These are phyloP conservation scores for Ophiostoma himal-ulmi DNA, from an alignment of 2,329 filamentous ascomycete genomes.

Conservation along the genomic window DNA sequence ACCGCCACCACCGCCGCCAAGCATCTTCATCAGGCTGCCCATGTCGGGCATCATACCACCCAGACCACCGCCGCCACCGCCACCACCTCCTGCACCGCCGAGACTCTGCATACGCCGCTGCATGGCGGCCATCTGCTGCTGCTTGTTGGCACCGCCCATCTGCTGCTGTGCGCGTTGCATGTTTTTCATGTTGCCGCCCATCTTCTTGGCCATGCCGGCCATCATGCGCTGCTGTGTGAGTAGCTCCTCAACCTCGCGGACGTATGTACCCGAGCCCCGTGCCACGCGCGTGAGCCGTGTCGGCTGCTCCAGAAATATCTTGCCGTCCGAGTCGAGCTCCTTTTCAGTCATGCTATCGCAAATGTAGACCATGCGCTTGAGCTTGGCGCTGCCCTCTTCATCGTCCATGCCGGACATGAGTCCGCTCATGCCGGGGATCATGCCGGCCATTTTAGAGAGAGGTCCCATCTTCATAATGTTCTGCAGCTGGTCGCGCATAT, in stretches of 20 bases:
- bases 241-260: slow-evolving; percentile 89
- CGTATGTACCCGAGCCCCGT: slow-evolving; percentile 80
- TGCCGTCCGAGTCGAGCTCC: slow-evolving; percentile 91
- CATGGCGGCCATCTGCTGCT: slow-evolving; percentile 93
- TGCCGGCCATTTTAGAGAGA: slow-evolving; percentile 92
- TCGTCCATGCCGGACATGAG: slow-evolving; percentile 97
- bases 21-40: slow-evolving; percentile 85
- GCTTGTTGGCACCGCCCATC: slow-evolving; percentile 85
- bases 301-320: slow-evolving; percentile 87
- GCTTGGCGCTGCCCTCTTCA: slow-evolving; percentile 85
- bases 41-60: slow-evolving; percentile 64
- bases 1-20: slow-evolving; percentile 63
- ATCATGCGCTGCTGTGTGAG: slow-evolving; percentile 99
- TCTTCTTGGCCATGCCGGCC: slow-evolving; percentile 98
- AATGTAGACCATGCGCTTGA: slow-evolving; percentile 98
- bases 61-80: slow-evolving; percentile 34
- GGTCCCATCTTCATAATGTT: slow-evolving; percentile 99
- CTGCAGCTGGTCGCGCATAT: slow-evolving; percentile 87
- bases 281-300: slow-evolving; percentile 89
- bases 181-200: slow-evolving; percentile 96
- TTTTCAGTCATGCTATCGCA: slow-evolving; percentile 97
- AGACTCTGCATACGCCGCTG: slow-evolving; percentile 91
- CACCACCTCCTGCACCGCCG: slow-evolving; percentile 65
- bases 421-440: slow-evolving; percentile 92
- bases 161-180: slow-evolving; percentile 90